Evolutionary conservation across 2,329 filamentous ascomycete species (phyloP), one percentile per base, ranked within the genome.

Genomic region (Paraphoma sp.): DNA sequence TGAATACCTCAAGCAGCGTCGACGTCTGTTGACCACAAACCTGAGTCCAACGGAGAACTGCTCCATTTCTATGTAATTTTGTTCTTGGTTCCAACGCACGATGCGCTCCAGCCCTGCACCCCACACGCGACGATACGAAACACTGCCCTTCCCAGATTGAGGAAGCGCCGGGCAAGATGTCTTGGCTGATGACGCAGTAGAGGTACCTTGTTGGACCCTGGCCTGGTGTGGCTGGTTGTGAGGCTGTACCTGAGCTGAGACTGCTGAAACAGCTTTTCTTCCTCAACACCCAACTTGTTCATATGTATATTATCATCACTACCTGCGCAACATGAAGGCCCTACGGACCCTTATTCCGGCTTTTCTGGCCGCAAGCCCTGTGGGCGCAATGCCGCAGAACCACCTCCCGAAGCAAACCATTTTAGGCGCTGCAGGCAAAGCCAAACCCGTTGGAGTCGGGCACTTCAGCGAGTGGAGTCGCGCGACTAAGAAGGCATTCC

Each of bases 391-490:
- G 58, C 67, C 65, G 4, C 63, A 59, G 45, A 54, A 45, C n/a
- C 59, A 57, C 44, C 47, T 58, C 31, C 46, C 63, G 11, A 57
- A 60, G 28, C 70, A 72, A 45, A 18, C 45, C n/a, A 40, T 68
- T 16, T 56, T 70, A 28, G 56, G 59, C 52, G 54, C 54, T 41
- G 45, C 56, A 3, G 36, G 51, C 44, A 51, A 52, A 30, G 28
- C 45, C 48, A 64, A 59, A 49, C 48, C 52, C 9, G 48, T 67
- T 12, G 80, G 80, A 14, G 79, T 81, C 11, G 80, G 80, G 31
- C 80, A 82, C 68, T 81, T 82, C 67, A 80, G 78, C 66, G 79
- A 82, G 62, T 82, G 80, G 80, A 79, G 76, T 28, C 78, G 80
- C 36, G 75, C 73, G 10, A 81, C 74, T 16, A 82, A 82, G 69